Evolutionary conservation across 1,139 yeast species (phyloP).

Genomic region (Debaryomyces subglobosus): DNA sequence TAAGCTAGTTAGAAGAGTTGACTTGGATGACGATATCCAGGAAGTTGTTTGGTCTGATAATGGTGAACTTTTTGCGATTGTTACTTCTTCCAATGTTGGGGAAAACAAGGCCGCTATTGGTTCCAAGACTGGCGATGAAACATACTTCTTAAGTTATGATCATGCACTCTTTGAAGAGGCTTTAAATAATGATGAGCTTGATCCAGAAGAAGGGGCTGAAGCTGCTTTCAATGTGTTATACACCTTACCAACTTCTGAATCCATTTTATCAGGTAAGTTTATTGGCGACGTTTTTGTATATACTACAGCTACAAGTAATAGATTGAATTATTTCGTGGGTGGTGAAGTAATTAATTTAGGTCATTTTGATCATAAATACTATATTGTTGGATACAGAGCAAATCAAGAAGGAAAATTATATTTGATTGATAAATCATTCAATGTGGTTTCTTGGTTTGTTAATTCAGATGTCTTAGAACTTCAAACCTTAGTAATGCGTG

Average conservation of each 20-base stretch:
- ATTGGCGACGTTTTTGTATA: constrained; percentile 96
- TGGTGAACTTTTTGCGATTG: constrained; percentile 83
- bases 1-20: constrained; percentile 77
- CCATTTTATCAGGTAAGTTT: constrained; percentile 88
- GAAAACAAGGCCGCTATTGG: constrained; percentile 22
- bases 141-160: constrained; percentile 80
- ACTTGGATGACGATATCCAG: constrained; percentile 68
- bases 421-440: constrained; percentile 87
- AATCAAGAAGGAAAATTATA: constrained; percentile 83
- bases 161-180: constrained; percentile 70
- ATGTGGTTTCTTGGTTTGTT: constrained; percentile 78
- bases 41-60: constrained; percentile 92
- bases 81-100: constrained; percentile 50
- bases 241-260: constrained; percentile 71
- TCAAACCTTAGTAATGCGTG: constrained; percentile 93
- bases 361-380: constrained; percentile 88
- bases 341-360: constrained; percentile 91
- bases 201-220: constrained; percentile 86
- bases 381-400: constrained; percentile 85
- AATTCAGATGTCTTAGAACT: constrained; percentile 88
- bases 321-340: constrained; percentile 93
- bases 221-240: constrained; percentile 81
- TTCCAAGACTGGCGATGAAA: constrained; percentile 53
- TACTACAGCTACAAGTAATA: constrained; percentile 77
- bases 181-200: constrained; percentile 57